A percentile compares a stretch with the other conserved stretches of the same genome.
These are phyloP conservation scores for Aspergillus alliaceus DNA, from an alignment of 2,329 filamentous ascomycete species.

Conservation along the genomic window DNA sequence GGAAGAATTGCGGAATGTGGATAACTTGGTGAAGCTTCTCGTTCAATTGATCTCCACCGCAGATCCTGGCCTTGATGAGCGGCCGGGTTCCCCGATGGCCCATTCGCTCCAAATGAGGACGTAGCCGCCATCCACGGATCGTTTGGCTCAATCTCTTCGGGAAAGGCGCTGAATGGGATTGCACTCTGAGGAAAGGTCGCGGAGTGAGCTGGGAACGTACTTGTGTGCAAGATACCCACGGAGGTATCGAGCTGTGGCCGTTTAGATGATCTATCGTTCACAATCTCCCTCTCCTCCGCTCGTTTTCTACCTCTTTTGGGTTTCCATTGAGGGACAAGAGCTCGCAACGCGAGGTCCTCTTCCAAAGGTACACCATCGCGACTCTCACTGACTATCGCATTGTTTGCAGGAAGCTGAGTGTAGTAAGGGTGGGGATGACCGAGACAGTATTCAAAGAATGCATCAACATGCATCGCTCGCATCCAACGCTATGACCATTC, in stretches of 20 bases:
- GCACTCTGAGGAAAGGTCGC: slow-evolving; percentile 53
- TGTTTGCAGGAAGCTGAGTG: slow-evolving; percentile 67
- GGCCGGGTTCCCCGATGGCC: slow-evolving; percentile 27
- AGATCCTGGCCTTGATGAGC: slow-evolving; percentile 34
- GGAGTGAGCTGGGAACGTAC: slow-evolving; percentile 42
- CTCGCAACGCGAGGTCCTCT: slow-evolving; percentile 84
- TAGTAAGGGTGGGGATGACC: slow-evolving; percentile 78
- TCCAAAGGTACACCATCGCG: slow-evolving; percentile 82
- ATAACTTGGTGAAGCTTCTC: slow-evolving; percentile 66
- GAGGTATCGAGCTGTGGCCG: slow-evolving; percentile 62
- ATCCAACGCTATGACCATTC: slow-evolving; percentile 73
- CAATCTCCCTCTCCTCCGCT: slow-evolving; percentile 61
- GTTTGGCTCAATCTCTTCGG: slow-evolving; percentile 52
- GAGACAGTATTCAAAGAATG: slow-evolving; percentile 88
- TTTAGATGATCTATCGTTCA: slow-evolving; percentile 57
- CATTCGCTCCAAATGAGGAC: slow-evolving; percentile 46
- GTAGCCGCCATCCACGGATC: slow-evolving; percentile 40
- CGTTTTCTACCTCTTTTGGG: slow-evolving; percentile 63
- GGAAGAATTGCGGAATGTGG: slow-evolving; percentile 78
- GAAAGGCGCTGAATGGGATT: slow-evolving; percentile 54
- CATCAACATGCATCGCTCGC: slow-evolving; percentile 92
- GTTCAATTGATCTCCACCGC: slow-evolving; percentile 52
- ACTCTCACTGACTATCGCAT: slow-evolving; percentile 62
- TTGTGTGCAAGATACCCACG: slow-evolving; percentile 48
- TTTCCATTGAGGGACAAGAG: slow-evolving; percentile 73